Evolutionary conservation across 1,139 yeast genomes (phyloP).

Genomic region (Sugiyamaella xylanicola): DNA sequence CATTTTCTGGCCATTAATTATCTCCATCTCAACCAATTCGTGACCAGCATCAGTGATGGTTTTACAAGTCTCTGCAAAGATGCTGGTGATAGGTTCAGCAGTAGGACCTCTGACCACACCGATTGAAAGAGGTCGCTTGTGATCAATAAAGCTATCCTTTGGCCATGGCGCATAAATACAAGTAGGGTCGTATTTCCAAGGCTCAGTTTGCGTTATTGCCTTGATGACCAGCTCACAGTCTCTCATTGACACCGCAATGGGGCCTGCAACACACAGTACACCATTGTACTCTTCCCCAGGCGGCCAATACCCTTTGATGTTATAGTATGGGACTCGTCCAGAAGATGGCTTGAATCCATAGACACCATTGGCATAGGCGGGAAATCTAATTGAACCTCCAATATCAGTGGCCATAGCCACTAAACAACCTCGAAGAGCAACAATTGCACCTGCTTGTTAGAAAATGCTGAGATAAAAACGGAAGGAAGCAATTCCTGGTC

Average conservation of each 20-base stretch:
- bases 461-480: too few relatives aligned
- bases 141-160: slow-evolving; percentile 36
- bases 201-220: slow-evolving; percentile 52
- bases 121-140: slow-evolving; percentile 24
- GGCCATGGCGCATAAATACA: slow-evolving; percentile 24
- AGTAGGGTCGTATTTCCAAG: slow-evolving; percentile 58
- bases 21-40: slow-evolving; percentile 47
- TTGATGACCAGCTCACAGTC: slow-evolving; percentile 62
- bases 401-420: slow-evolving; percentile 65
- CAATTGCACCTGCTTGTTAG: slow-evolving; percentile 44
- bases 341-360: slow-evolving; percentile 57
- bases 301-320: slow-evolving; percentile 15
- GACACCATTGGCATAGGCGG: slow-evolving; percentile 57
- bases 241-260: slow-evolving; percentile 53
- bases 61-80: slow-evolving; percentile 36
- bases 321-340: slow-evolving; percentile 49
- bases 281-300: slow-evolving; percentile 17
- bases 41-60: slow-evolving; percentile 44
- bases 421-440: slow-evolving; percentile 52
- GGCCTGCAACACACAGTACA: slow-evolving; percentile 48
- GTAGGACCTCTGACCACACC: slow-evolving; percentile 42
- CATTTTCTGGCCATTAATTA: slow-evolving; percentile 41
- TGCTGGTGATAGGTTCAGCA: slow-evolving; percentile 50
- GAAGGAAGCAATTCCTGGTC: too few relatives aligned
- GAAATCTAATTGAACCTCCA: slow-evolving; percentile 65